phyloP scores from a whole-genome alignment of 257 asterid species.

The Salvia splendens region DNA sequence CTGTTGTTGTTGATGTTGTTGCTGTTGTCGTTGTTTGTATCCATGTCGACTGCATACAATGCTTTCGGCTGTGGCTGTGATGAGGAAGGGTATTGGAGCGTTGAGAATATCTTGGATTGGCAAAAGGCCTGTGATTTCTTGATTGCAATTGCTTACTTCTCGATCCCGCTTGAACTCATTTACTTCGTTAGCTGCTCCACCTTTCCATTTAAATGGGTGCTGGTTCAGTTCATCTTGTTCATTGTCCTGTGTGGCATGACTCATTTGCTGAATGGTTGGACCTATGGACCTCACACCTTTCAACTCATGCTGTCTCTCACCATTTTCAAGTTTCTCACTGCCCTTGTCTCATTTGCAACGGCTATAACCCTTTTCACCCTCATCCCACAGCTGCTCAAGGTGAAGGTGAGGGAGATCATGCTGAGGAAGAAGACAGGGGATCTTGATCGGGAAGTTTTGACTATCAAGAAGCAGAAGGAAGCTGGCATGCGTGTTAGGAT shows the following conservation, averaged over 20 bases:
- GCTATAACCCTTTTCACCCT: constrained; percentile 77
- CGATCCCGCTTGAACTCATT: constrained; percentile 91
- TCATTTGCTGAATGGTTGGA: constrained; percentile 86
- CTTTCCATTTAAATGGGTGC: constrained; percentile 91
- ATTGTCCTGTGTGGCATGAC: constrained; percentile 96
- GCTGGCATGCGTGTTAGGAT: constrained; percentile 84
- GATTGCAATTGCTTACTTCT: constrained; percentile 91
- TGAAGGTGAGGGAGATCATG: constrained; percentile 82
- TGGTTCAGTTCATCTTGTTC: constrained; percentile 76
- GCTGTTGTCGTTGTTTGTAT: constrained; percentile 37
- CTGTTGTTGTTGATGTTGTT: constrained; percentile 44
- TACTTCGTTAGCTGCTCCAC: constrained; percentile 79
- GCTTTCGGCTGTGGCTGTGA: constrained; percentile 70
- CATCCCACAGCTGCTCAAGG: constrained; percentile 71
- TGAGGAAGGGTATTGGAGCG: constrained; percentile 81
- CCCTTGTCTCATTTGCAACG: constrained; percentile 80
- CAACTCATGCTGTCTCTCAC: constrained; percentile 81
- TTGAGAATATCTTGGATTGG: constrained; percentile 59
- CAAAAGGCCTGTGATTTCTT: constrained; percentile 81
- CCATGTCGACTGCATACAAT: constrained; percentile 44
- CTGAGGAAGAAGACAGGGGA: constrained; percentile 79
- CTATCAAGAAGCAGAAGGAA: constrained; percentile 69
- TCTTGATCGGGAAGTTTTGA: constrained; percentile 78
- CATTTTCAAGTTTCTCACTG: constrained; percentile 75
- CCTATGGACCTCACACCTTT: constrained; percentile 82